phyloP scores from a whole-genome alignment of 2,329 filamentous ascomycete genomes.

The Verticillium isaacii region DNA sequence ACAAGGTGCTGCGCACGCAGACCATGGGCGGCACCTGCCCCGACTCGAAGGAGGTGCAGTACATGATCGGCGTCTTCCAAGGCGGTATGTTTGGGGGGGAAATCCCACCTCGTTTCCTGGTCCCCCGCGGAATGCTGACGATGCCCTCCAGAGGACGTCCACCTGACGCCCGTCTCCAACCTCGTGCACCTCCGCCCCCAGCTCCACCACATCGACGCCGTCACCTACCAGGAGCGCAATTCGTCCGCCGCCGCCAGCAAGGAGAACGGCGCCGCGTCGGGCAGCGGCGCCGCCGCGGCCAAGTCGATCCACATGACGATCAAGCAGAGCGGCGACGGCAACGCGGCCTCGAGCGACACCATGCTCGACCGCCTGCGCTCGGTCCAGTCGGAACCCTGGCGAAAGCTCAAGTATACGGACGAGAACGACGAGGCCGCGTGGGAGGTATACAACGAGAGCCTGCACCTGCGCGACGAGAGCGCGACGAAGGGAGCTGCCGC shows the following conservation, averaged over 20 bases:
- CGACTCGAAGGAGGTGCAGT: slow-evolving; percentile 66
- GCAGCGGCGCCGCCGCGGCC: slow-evolving; percentile 36
- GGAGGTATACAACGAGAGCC: slow-evolving; percentile 67
- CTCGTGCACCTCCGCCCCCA: slow-evolving; percentile 88
- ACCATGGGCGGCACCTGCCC: slow-evolving; percentile 81
- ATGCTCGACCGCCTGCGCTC: slow-evolving; percentile 70
- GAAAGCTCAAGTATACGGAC: slow-evolving; percentile 72
- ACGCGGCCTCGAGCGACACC: slow-evolving; percentile 60
- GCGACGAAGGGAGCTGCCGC: slow-evolving; percentile 6
- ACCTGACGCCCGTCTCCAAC: slow-evolving; percentile 78
- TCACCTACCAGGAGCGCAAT: slow-evolving; percentile 64
- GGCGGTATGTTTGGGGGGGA: slow-evolving; percentile 53
- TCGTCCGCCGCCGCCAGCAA: slow-evolving; percentile 33
- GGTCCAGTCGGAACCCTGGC: slow-evolving; percentile 82
- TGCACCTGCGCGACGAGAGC: slow-evolving; percentile 46
- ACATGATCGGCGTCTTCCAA: slow-evolving; percentile 91
- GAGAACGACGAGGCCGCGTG: slow-evolving; percentile 75
- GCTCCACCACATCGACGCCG: slow-evolving; percentile 87
- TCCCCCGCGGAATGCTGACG: not conserved
- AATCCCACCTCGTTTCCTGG: not conserved
- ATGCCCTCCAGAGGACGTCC: slow-evolving; percentile 61
- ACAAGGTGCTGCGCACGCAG: slow-evolving; percentile 71
- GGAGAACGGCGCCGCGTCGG: slow-evolving; percentile 24
- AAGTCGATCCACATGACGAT: slow-evolving; percentile 83
- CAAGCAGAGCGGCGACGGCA: slow-evolving; percentile 68